Percentiles rank a stretch among this genome's conserved stretches.
Evolutionary conservation across 2,329 filamentous ascomycete species (phyloP).

Genomic region (Triangularia verruculosa): DNA sequence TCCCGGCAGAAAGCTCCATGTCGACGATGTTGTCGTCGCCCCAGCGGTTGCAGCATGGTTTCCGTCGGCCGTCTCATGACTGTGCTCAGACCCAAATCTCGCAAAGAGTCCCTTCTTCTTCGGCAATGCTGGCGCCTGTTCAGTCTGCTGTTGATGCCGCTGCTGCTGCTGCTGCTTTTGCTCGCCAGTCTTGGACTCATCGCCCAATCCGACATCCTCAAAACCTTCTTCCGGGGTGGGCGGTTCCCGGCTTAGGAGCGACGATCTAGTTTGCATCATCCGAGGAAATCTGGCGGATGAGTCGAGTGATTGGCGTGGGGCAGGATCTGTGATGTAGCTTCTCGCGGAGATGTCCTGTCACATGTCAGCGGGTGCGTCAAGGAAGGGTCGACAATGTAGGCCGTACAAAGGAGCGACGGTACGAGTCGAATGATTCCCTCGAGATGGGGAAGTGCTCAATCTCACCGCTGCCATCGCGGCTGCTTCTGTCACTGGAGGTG

Average conservation of each 20-base stretch:
- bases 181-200: conserved; percentile 52
- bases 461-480: conserved; percentile 54
- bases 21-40: not conserved
- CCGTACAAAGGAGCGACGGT: conserved; percentile 89
- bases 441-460: conserved; percentile 95
- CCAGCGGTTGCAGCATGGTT: not conserved
- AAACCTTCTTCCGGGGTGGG: conserved; percentile 77
- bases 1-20: not conserved
- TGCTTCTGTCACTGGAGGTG: conserved; percentile 52
- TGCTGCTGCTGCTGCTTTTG: conserved; percentile 35
- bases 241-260: conserved; percentile 37
- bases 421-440: conserved; percentile 94
- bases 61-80: not conserved
- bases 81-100: not conserved
- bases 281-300: conserved; percentile 50
- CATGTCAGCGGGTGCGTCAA: not conserved
- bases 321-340: conserved; percentile 50
- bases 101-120: conserved; percentile 6
- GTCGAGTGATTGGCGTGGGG: conserved; percentile 75
- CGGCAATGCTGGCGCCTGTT: conserved; percentile 31
- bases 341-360: conserved; percentile 82
- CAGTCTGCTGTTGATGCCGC: conserved; percentile 40
- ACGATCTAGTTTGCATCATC: not conserved
- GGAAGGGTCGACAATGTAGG: not conserved
- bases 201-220: conserved; percentile 84